Conservation (phyloP, 106 monocot species). For the Apostasia ramifera region DNA sequence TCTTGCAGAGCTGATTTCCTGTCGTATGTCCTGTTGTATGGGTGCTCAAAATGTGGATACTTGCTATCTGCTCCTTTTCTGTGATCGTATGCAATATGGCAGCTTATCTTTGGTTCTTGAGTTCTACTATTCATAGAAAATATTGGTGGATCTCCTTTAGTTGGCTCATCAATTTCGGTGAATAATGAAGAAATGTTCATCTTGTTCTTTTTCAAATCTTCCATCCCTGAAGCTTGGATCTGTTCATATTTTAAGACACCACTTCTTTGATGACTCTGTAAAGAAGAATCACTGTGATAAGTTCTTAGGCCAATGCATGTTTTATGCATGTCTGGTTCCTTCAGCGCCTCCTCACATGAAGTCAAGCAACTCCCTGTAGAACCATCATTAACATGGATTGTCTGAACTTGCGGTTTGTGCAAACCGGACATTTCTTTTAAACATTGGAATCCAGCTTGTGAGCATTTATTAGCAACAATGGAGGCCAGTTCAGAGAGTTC, state of each 20-base stretch:
- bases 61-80: neutral
- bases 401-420: conserved; percentile 8
- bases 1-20: neutral
- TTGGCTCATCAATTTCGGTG: neutral
- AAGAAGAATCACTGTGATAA: neutral
- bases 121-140: conserved; percentile 1
- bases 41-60: neutral
- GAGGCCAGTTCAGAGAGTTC: conserved; percentile 53
- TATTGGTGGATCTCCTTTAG: neutral
- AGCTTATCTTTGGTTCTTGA: neutral
- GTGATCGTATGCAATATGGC: neutral
- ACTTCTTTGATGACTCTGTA: neutral
- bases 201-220: neutral
- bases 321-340: neutral
- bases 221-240: neutral
- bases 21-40: neutral
- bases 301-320: neutral
- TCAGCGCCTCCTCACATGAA: neutral
- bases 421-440: conserved; percentile 17
- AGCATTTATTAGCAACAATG: conserved; percentile 49
- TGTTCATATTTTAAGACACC: neutral
- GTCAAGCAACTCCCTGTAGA: conserved; percentile 4
- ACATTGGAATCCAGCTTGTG: conserved; percentile 18
- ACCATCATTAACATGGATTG: conserved; percentile 13
- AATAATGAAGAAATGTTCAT: neutral